Evolutionary conservation across 768 basidiomycete species (phyloP).

Genomic region (Mycena filopes): DNA sequence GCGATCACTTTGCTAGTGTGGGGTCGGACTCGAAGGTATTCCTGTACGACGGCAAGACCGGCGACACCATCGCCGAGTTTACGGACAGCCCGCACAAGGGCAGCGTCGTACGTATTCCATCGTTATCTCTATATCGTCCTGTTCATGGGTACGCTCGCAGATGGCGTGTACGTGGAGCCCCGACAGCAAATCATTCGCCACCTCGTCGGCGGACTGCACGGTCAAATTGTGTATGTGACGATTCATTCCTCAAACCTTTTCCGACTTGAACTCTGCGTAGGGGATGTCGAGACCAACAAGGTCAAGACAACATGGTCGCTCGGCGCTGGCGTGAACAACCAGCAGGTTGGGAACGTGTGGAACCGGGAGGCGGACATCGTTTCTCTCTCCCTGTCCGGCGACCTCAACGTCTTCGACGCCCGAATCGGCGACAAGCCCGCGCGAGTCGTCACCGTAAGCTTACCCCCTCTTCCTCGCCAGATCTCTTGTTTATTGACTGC

Average conservation of each 20-base stretch:
- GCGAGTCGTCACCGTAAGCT: conserved; percentile 69
- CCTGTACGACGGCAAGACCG: conserved; percentile 90
- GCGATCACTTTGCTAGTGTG: conserved; percentile 86
- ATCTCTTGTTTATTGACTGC: not conserved
- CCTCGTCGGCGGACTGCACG: conserved; percentile 87
- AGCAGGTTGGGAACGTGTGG: conserved; percentile 94
- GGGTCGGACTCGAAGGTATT: conserved; percentile 91
- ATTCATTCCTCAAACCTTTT: not conserved
- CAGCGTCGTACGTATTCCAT: conserved; percentile 66
- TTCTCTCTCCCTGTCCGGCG: conserved; percentile 85
- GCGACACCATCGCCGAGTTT: conserved; percentile 79
- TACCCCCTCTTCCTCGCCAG: not conserved
- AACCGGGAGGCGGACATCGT: conserved; percentile 74
- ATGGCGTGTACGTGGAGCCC: conserved; percentile 85
- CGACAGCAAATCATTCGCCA: conserved; percentile 77
- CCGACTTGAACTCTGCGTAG: conserved; percentile 48
- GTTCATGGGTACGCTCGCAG: conserved; percentile 44
- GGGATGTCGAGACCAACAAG: conserved; percentile 85
- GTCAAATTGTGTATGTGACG: conserved; percentile 81
- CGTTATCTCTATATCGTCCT: not conserved
- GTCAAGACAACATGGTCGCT: conserved; percentile 74
- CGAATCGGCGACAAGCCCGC: conserved; percentile 70
- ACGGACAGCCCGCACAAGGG: conserved; percentile 78
- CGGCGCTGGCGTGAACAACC: conserved; percentile 78
- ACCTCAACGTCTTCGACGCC: conserved; percentile 85